Base-by-base conservation (phyloP, 768 basidiomycete species). In the Pleurotus giganteus region DNA sequence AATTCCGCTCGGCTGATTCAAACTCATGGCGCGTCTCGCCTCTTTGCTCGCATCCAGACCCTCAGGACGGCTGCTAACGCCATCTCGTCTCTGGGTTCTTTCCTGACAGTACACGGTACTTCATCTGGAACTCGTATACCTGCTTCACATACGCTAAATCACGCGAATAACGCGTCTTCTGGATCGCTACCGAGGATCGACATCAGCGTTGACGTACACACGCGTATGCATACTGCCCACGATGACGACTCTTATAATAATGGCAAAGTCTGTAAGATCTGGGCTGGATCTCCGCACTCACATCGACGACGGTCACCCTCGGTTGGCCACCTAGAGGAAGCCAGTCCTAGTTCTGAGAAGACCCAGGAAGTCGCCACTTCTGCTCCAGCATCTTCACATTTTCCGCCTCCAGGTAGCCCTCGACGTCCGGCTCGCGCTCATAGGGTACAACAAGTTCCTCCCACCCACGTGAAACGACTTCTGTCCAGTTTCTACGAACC, bases 31-130 rank as follows among this genome's bases (percentile, higher is more conserved):
- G 15, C 36, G n/a, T 53, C 41, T 11, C 28, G 23, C 50, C 34
- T 51, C 21, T 51, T 51, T 28, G n/a, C 49, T 29, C 49, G 49
- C 23, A 51, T 51, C n/a, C 49, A 51, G 49, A 36, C 15, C 21
- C 27, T 51, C n/a, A 29, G 49, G 12, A 36, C 49, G 7, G 49
- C 49, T 13, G 32, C 49, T 34, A 51, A 51, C 34, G 34, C 49
- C 31, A 51, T 51, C 31, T 51, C 49, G 7, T 51, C 49, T 15
- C n/a, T 51, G 1, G 24, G 49, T 4, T 51, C 49, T 9, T 24
- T 51, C n/a, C 26, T 51, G 49, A n/a, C 31, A 7, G 36, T 23
- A 19, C 36, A 36, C 34, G n/a, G 8, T 3, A 15, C 49, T 51
- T 34, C 29, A n/a, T 4, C 15, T 36, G 9, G 9, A 9, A 13